Conservation (phyloP, 2,329 filamentous ascomycete genomes). For the Pseudopithomyces maydicus region DNA sequence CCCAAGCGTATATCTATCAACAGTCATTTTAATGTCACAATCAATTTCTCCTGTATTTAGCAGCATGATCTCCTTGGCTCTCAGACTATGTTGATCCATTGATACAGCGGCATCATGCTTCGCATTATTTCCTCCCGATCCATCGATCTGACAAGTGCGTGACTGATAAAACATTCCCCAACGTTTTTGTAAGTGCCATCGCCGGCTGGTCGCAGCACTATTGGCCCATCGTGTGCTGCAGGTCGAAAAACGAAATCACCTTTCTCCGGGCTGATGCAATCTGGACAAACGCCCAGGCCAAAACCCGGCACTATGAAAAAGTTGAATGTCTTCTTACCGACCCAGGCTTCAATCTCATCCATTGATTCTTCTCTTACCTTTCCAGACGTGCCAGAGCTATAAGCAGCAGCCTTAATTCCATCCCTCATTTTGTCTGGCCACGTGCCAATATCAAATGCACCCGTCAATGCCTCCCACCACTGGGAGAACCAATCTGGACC, state of each 20-base stretch:
- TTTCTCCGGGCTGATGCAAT: neutral
- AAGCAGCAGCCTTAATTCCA: neutral
- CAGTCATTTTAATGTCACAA: too few relatives aligned
- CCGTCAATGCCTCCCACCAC: neutral
- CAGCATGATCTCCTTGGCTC: neutral
- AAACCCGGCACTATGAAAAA: neutral
- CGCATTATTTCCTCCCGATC: neutral
- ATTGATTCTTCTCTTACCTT: neutral
- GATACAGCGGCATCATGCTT: neutral
- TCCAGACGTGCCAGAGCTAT: neutral
- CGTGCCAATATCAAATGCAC: neutral
- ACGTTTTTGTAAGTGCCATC: conserved; percentile 1
- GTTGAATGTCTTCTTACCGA: neutral
- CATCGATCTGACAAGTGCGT: neutral
- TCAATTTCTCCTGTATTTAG: too few relatives aligned
- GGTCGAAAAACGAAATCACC: neutral
- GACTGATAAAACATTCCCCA: neutral
- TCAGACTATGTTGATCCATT: neutral
- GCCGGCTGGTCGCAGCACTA: neutral
- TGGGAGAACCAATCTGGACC: neutral
- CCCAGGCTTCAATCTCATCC: neutral
- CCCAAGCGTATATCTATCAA: too few relatives aligned
- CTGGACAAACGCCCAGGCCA: neutral
- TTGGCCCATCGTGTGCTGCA: neutral
- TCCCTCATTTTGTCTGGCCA: neutral